Base-by-base conservation (phyloP, 2,329 filamentous ascomycete species). In the Dactylellina haptotyla region DNA sequence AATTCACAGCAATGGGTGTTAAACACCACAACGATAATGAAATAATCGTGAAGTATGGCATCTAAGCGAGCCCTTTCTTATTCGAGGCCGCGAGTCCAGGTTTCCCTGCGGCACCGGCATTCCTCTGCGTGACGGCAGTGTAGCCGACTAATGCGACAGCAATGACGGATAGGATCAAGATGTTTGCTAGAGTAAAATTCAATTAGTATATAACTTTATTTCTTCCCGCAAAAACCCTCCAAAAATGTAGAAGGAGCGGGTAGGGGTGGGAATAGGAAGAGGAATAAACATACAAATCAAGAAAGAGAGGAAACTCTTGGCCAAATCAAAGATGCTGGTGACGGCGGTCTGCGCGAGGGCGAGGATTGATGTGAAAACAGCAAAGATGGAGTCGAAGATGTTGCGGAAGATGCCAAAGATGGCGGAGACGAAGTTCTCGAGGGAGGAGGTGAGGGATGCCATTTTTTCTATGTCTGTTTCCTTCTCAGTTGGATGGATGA, bases 331-430 rank as follows among this genome's bases (percentile, higher is more conserved):
- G n/a, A 72, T 43, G 30, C 48, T 34, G 51, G 54, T 45, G 23
- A 59, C 54, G n/a, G 67, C 67, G 45, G 67, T 59, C 59, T 72
- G 67, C 32, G 59, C 58, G 43, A 72, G 53, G 0, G 67, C 67
- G 32, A 72, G 53, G 18, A 72, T 65, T 12, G 67, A 72, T 5
- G 67, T 65, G 34, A 65, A 59, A 26, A 72, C 59, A 32, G 67
- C 67, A 18, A 72, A 58, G 16, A 72, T 48, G 5, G 59, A 64
- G 53, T 65, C 57, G 50, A 64, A 28, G 14, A 72, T 6, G 28
- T 72, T 72, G 51, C 54, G 67, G n/a, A 72, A 58, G 34, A 72
- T 72, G 53, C 67, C 67, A 54, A 72, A 64, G 45, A 72, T 65
- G 51, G 67, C 67, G 37, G 32, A 45, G 59, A 72, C 14, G 28